Base-by-base conservation (phyloP, 2,329 filamentous ascomycete species). In the Drechslerella coelobrocha region DNA sequence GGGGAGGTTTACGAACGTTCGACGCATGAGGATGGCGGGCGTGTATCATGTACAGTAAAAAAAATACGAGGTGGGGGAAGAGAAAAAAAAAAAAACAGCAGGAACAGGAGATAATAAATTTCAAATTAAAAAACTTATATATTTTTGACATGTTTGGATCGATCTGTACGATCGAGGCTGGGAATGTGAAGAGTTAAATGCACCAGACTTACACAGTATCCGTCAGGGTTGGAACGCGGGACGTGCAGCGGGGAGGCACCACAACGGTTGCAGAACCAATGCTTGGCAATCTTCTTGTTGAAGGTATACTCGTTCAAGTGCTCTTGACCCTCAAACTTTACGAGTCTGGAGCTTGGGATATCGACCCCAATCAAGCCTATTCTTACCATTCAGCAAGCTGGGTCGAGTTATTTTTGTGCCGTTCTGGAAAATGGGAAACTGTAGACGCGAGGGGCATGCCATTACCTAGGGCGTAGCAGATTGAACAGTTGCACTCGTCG, bases 241-340 rank as follows among this genome's bases (percentile, higher is more conserved):
- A 63, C 47, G 39, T 69, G 65, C 5, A 69, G 59, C 41, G 65
- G 65, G 21, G 65, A 69, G 7, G 65, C 66, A 31, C 59, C 59
- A 37, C 59, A 71, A 4, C 21, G 10, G 8, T 24, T 31, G 26
- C 66, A 71, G 21, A 71, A 71, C 27, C 37, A 63, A 34, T 63
- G 59, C 59, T 71, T 71, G 59, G 66, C 66, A 23, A 71, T 63
- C 23, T 51, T 62, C 41, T 71, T 71, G 26, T 71, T 71, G 43
- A 63, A 63, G n/a, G 34, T 61, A 21, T 63, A 71, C 50, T 63
- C 66, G 17, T 71, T 63, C 27, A 71, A 41, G 23, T 71, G 59
- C 34, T 71, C 65, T 62, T 59, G 62, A 26, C 66, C 66, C 37
- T 71, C 66, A 63, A 63, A 71, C 59, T 63, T 71, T 63, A 63